Percentiles rank a stretch among this genome's conserved stretches.
These are phyloP conservation scores for Puya raimondii DNA, from an alignment of 176 grass and related monocot genomes.

Conservation along the genomic window DNA sequence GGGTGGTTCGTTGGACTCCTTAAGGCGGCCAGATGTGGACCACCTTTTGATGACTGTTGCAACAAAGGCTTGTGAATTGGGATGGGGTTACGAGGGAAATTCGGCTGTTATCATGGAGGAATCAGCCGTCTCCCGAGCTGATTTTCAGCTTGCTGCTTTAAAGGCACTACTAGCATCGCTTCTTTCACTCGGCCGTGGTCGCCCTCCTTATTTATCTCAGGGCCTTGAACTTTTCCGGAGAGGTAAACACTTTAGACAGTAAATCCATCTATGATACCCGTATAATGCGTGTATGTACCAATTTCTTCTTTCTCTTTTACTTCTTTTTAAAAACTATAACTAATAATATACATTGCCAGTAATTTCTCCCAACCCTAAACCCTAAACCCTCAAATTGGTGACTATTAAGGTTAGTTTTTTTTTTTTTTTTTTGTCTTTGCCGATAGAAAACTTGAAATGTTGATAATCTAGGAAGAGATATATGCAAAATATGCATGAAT, in stretches of 20 bases:
- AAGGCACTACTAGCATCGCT: slow-evolving; percentile 67
- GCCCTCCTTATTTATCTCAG: slow-evolving; percentile 56
- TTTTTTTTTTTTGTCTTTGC: too few species aligned
- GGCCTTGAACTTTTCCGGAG: slow-evolving; percentile 65
- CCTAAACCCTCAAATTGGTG: too few species aligned
- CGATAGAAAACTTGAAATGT: too few species aligned
- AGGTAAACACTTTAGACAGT: slow-evolving; percentile 31
- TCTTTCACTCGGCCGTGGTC: slow-evolving; percentile 51
- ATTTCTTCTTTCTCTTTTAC: background rate
- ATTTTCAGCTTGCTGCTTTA: slow-evolving; percentile 57
- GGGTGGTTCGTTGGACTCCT: slow-evolving; percentile 50
- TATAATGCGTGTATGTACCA: background rate
- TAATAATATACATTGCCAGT: too few species aligned
- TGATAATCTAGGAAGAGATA: too few species aligned
- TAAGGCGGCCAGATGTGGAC: slow-evolving; percentile 54
- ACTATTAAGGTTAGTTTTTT: too few species aligned
- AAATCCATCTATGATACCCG: background rate
- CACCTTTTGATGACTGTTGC: slow-evolving; percentile 60
- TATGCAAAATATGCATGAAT: too few species aligned
- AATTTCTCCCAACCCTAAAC: too few species aligned
- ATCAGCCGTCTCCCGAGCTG: slow-evolving; percentile 25
- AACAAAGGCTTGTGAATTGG: slow-evolving; percentile 36
- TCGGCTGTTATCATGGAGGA: slow-evolving; percentile 18
- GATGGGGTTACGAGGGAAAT: slow-evolving; percentile 30
- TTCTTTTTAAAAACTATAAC: too few species aligned